Percentiles rank a stretch among this genome's conserved stretches.
phyloP scores from a whole-genome alignment of 2,329 filamentous ascomycete species.

The Botrytis pseudocinerea region DNA sequence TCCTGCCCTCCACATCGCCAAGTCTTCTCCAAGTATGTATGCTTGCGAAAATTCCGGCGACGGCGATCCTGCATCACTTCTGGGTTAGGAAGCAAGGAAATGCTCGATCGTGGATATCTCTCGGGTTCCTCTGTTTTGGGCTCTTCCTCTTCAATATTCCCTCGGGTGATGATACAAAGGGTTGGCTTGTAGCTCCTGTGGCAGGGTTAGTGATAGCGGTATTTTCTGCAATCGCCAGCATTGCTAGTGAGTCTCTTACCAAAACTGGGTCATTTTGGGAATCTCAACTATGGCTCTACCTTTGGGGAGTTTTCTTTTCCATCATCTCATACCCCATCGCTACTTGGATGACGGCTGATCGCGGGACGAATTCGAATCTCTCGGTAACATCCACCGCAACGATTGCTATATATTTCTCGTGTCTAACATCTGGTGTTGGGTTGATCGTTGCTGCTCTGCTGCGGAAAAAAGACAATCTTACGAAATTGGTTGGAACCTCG shows the following conservation, averaged over 20 bases:
- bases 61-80: conserved; percentile 33
- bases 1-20: conserved; percentile 30
- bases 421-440: conserved; percentile 21
- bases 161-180: conserved; percentile 14
- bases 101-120: conserved; percentile 28
- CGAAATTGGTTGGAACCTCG: conserved; percentile 32
- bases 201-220: conserved; percentile 31
- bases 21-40: conserved; percentile 34
- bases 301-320: conserved; percentile 30
- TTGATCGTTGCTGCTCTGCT: conserved; percentile 31
- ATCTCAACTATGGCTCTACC: conserved; percentile 30
- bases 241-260: conserved; percentile 31
- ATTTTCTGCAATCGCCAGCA: conserved; percentile 31
- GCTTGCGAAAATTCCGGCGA: conserved; percentile 32
- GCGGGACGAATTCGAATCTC: not conserved
- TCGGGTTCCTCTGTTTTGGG: conserved; percentile 30
- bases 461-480: conserved; percentile 31
- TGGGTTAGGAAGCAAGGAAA: conserved; percentile 32
- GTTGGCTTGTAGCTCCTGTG: conserved; percentile 30
- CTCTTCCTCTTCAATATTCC: conserved; percentile 31
- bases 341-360: conserved; percentile 1
- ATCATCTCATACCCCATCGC: conserved; percentile 20
- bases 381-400: conserved; percentile 6
- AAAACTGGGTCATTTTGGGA: conserved; percentile 34
- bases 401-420: conserved; percentile 18